Percentiles rank a stretch among this genome's conserved stretches.
phyloP scores from a whole-genome alignment of 2,329 filamentous ascomycete species.

The Stemphylium beticola region DNA sequence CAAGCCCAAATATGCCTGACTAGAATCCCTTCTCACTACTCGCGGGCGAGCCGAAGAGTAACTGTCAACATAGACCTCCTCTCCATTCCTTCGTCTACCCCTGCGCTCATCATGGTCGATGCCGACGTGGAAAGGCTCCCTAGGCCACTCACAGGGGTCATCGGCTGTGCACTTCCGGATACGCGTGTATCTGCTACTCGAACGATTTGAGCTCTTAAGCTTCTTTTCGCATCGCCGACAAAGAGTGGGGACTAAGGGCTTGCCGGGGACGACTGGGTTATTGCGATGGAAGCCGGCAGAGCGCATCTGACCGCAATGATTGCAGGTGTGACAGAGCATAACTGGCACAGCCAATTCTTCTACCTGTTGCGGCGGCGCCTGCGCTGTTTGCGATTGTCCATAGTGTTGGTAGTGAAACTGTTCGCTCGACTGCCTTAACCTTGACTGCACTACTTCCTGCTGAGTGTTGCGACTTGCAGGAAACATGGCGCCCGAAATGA shows the following conservation, averaged over 20 bases:
- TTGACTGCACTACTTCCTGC: constrained; percentile 18
- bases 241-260: constrained; percentile 27
- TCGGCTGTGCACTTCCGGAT: constrained; percentile 29
- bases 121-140: constrained; percentile 23
- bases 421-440: constrained; percentile 20
- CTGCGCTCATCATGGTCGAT: constrained; percentile 26
- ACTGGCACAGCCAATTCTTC: constrained; percentile 29
- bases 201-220: constrained; percentile 15
- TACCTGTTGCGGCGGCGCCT: constrained; percentile 17
- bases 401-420: constrained; percentile 27
- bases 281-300: constrained; percentile 44
- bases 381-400: constrained; percentile 9
- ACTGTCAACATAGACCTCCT: constrained; percentile 23
- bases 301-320: constrained; percentile 41
- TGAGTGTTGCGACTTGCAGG: constrained; percentile 15
- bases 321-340: constrained; percentile 44
- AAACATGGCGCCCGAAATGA: constrained; percentile 18
- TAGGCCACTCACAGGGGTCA: constrained; percentile 38
- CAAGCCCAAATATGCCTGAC: constrained; percentile 33
- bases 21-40: constrained; percentile 22
- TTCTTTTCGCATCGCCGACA: constrained; percentile 45
- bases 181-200: constrained; percentile 26
- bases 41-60: constrained; percentile 27
- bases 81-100: constrained; percentile 31
- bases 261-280: constrained; percentile 44